A percentile compares a stretch with the other conserved stretches of the same genome.
Evolutionary conservation across 306 rosid species (phyloP).

Genomic region (Carpinus viminea): DNA sequence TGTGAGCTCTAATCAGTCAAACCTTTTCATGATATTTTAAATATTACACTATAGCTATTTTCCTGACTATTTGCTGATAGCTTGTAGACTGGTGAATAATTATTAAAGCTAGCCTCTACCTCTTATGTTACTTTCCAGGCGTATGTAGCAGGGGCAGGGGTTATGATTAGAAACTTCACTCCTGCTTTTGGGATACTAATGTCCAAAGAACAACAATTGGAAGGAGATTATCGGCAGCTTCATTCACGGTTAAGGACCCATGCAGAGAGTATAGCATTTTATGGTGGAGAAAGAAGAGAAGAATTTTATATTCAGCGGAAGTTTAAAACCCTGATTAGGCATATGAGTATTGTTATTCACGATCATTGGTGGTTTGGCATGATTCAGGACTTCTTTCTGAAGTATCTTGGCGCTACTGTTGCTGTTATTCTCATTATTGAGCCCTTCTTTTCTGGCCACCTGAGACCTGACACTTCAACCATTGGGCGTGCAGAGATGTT

Average conservation of each 20-base stretch:
- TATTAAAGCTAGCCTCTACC: conserved; percentile 31
- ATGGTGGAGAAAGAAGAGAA: conserved; percentile 92
- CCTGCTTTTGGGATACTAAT: conserved; percentile 94
- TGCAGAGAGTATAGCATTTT: conserved; percentile 96
- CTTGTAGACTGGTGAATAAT: conserved; percentile 22
- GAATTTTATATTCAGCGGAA: conserved; percentile 85
- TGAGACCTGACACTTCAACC: conserved; percentile 94
- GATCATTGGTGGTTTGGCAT: conserved; percentile 99
- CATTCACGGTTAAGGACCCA: conserved; percentile 96
- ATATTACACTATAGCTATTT: neutral
- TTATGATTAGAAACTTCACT: conserved; percentile 76
- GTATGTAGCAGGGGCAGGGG: conserved; percentile 87
- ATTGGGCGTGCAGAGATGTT: conserved; percentile 99
- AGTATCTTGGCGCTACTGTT: conserved; percentile 97
- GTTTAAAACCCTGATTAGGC: conserved; percentile 64
- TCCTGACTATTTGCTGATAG: conserved; percentile 22
- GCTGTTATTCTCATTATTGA: conserved; percentile 94
- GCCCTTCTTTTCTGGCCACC: conserved; percentile 94
- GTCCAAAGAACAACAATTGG: conserved; percentile 93
- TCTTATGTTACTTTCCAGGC: conserved; percentile 60
- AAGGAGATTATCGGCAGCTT: conserved; percentile 95
- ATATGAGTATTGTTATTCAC: conserved; percentile 68
- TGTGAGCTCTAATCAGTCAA: conserved; percentile 23
- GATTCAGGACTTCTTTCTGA: conserved; percentile 92
- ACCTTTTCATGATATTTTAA: neutral